Conservation (phyloP, 768 basidiomycete species). For the Tricholoma furcatifolium region DNA sequence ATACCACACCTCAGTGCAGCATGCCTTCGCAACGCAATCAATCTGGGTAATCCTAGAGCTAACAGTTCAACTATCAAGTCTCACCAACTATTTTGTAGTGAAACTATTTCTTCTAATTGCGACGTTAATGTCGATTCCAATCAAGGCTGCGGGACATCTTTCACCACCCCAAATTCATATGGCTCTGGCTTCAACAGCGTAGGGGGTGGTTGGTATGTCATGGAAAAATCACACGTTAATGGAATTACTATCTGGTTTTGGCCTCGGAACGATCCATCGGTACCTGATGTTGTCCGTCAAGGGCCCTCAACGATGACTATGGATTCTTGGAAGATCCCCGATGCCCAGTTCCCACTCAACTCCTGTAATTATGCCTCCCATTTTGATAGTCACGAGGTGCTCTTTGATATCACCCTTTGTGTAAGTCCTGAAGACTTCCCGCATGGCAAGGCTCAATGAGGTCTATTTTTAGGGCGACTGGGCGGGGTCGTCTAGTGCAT, state of each 20-base stretch:
- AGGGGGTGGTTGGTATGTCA: constrained; percentile 62
- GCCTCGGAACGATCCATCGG: constrained; percentile 40
- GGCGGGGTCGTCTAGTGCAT: constrained; percentile 39
- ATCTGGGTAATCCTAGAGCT: constrained; percentile 39
- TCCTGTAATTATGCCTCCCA: constrained; percentile 52
- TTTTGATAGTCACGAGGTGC: constrained; percentile 50
- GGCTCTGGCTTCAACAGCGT: constrained; percentile 46
- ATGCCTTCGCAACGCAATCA: constrained; percentile 42
- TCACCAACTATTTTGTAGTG: constrained; percentile 24
- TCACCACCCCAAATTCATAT: constrained; percentile 38
- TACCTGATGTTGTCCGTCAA: constrained; percentile 41
- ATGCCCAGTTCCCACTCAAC: constrained; percentile 45
- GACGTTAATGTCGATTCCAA: constrained; percentile 51
- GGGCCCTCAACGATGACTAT: constrained; percentile 17
- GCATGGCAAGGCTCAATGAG: constrained; percentile 1
- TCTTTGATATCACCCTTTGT: constrained; percentile 65
- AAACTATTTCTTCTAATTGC: constrained; percentile 43
- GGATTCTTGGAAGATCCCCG: constrained; percentile 43
- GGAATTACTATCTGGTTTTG: constrained; percentile 67
- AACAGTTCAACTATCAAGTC: not conserved
- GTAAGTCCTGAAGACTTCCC: constrained; percentile 32
- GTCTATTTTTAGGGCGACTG: constrained; percentile 45
- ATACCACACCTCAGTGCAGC: constrained; percentile 49
- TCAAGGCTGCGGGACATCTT: constrained; percentile 58
- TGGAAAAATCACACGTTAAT: constrained; percentile 36